phyloP scores from a whole-genome alignment of 768 basidiomycete species.

The Fibroporia radiculosa region DNA sequence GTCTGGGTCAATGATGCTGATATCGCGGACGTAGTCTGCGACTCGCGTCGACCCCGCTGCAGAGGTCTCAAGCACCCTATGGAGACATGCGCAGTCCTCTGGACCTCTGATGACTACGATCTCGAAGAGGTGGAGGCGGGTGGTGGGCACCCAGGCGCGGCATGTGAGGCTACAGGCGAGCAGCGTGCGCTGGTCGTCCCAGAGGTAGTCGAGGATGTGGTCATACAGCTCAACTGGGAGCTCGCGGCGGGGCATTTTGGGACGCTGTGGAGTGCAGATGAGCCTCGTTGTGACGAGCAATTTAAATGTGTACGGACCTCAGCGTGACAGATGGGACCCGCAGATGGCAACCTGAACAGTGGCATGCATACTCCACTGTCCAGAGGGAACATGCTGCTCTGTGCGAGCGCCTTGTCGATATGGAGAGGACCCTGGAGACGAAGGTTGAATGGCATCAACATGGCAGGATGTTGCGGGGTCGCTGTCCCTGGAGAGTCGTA shows the following conservation, averaged over 20 bases:
- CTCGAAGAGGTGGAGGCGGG: constrained; percentile 2
- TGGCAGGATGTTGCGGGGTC: too few relatives aligned
- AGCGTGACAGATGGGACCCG: too few relatives aligned
- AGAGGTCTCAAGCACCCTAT: neutral
- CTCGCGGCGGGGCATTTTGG: neutral
- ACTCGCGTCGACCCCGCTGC: neutral
- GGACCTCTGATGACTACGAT: neutral
- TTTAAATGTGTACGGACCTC: too few relatives aligned
- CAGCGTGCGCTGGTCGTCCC: constrained; percentile 1
- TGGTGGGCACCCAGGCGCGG: neutral
- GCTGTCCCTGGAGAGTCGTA: too few relatives aligned
- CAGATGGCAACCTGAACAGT: too few relatives aligned
- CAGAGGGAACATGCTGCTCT: too few relatives aligned
- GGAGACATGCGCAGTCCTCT: neutral
- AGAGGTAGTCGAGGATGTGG: neutral
- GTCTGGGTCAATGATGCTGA: neutral
- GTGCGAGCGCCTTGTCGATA: too few relatives aligned
- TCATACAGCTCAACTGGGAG: constrained; percentile 1
- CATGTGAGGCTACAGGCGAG: constrained; percentile 1
- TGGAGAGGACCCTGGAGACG: too few relatives aligned
- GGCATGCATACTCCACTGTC: too few relatives aligned
- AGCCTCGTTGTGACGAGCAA: too few relatives aligned
- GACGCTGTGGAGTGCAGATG: too few relatives aligned
- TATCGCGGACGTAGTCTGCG: neutral
- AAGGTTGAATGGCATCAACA: too few relatives aligned